Evolutionary conservation across 805 yeast genomes (phyloP).

Genomic region (Ogataea ramenticola): DNA sequence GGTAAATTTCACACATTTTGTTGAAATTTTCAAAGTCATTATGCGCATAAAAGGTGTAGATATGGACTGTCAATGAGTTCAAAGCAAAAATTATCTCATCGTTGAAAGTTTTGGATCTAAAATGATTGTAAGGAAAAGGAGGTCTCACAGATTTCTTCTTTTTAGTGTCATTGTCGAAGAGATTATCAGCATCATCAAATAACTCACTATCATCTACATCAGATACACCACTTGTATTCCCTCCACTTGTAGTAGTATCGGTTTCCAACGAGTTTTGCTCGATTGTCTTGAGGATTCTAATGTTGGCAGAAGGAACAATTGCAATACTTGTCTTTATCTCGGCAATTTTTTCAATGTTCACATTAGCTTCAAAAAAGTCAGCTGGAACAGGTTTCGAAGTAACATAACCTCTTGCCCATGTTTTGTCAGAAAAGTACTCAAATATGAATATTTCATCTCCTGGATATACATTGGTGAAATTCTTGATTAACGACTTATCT

Average conservation of each 20-base stretch:
- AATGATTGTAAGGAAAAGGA: constrained; percentile 13
- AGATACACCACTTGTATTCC: not conserved
- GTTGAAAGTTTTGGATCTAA: constrained; percentile 35
- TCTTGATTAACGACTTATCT: constrained; percentile 6
- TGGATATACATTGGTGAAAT: constrained; percentile 46
- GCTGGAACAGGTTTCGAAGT: constrained; percentile 63
- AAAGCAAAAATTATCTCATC: constrained; percentile 55
- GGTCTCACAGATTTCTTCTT: not conserved
- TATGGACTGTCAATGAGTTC: constrained; percentile 51
- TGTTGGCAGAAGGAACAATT: constrained; percentile 54
- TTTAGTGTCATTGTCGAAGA: not conserved
- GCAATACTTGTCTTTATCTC: constrained; percentile 45
- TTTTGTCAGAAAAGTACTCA: constrained; percentile 44
- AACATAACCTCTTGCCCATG: constrained; percentile 79
- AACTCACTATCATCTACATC: not conserved
- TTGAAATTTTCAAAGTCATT: constrained; percentile 61
- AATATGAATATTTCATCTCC: constrained; percentile 77
- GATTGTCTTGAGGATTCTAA: constrained; percentile 35
- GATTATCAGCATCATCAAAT: not conserved
- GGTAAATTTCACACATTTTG: constrained; percentile 45
- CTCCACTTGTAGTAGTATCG: too few relatives aligned
- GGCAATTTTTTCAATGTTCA: constrained; percentile 57
- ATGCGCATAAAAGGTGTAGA: constrained; percentile 62
- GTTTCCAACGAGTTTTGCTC: constrained; percentile 1
- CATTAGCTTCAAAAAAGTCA: constrained; percentile 55